Conservation (phyloP, 805 yeast species). For the Suhomyces vadensis region DNA sequence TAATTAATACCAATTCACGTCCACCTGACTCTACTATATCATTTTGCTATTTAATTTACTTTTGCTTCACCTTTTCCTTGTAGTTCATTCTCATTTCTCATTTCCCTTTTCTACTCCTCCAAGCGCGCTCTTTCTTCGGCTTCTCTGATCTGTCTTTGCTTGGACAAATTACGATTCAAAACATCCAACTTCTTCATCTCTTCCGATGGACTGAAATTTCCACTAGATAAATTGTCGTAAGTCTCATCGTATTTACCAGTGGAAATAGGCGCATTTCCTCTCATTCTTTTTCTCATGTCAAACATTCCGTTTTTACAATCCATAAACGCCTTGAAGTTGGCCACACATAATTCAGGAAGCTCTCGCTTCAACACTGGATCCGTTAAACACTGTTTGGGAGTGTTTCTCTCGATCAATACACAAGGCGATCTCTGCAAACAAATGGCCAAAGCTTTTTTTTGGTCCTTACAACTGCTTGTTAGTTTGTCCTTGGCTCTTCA, state of each 20-base stretch:
- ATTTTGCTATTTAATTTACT: too few relatives aligned
- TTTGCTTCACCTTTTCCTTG: too few relatives aligned
- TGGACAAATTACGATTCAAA: constrained; percentile 52
- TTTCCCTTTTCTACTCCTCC: neutral
- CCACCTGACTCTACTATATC: too few relatives aligned
- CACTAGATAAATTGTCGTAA: constrained; percentile 72
- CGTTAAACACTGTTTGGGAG: constrained; percentile 84
- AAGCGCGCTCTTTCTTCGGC: constrained; percentile 19
- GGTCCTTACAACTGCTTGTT: constrained; percentile 78
- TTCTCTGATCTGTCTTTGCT: constrained; percentile 26
- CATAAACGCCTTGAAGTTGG: constrained; percentile 80
- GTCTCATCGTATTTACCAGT: constrained; percentile 92
- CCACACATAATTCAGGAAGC: constrained; percentile 84
- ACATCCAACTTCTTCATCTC: constrained; percentile 73
- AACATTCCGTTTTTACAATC: constrained; percentile 90
- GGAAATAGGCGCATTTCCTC: constrained; percentile 91
- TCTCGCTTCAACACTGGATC: constrained; percentile 74
- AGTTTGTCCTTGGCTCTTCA: constrained; percentile 15
- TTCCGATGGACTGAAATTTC: constrained; percentile 78
- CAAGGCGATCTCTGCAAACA: constrained; percentile 97
- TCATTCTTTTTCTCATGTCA: constrained; percentile 86
- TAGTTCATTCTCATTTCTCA: neutral
- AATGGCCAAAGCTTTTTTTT: constrained; percentile 90
- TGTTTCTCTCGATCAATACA: constrained; percentile 84
- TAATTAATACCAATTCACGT: too few relatives aligned